Base-by-base conservation (phyloP, 768 basidiomycete species). In the Russula virescens region DNA sequence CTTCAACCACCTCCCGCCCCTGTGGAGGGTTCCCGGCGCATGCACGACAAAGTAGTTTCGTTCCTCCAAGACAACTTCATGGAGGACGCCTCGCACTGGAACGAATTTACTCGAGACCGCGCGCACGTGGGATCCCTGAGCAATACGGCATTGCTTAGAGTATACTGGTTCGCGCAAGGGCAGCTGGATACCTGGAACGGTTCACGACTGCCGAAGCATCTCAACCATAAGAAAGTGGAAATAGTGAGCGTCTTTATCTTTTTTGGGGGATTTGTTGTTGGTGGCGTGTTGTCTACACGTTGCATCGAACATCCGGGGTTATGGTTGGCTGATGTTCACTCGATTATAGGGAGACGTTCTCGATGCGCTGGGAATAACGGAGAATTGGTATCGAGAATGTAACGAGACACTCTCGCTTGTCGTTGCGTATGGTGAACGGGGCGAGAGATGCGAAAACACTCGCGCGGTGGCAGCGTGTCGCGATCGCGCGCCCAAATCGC, bases 321-420 rank as follows among this genome's bases (percentile, higher is more conserved):
- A n/a, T n/a, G n/a, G n/a, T n/a, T n/a, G n/a, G n/a, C n/a, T n/a
- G n/a, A n/a, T n/a, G n/a, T n/a, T n/a, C n/a, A n/a, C n/a, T n/a
- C n/a, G n/a, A n/a, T 18, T 5, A 18, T 31, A 65, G 61, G 42
- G 42, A 26, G 56, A 65, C 31, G 56, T 63, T 7, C 61, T 58
- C 9, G 50, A 46, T 13, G 64, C 56, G 23, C 45, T 65, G 35
- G 61, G 62, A 23, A 45, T 63, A 11, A 40, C 55, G 3, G 56
- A 53, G 47, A 62, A 64, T 13, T 63, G 64, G 64, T 65, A 63
- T 43, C 55, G 28, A 14, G 61, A 58, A 21, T 63, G 64, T 31
- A 57, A 63, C 23, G 61, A 65, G 49, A 65, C 64, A 23, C 56
- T 63, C 4, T 58, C 61, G 1, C 56, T 63, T 26, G 55, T 47